Conservation (phyloP, 495 filamentous ascomycete genomes). For the Neurospora sp. region DNA sequence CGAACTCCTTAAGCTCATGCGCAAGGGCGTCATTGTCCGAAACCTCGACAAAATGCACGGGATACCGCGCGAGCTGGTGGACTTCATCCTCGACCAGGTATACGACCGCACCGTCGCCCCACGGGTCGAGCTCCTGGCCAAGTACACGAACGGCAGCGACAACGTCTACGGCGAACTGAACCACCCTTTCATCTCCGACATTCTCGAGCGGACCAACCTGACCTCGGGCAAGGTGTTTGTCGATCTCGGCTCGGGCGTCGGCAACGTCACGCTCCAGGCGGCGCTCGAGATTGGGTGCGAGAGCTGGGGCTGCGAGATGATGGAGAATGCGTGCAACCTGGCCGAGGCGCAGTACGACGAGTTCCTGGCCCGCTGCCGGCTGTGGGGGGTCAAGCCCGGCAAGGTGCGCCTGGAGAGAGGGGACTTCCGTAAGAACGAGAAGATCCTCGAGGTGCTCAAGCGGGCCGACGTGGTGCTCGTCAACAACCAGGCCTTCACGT, state of each 20-base stretch:
- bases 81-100: slow-evolving; percentile 75
- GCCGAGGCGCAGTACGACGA: slow-evolving; percentile 80
- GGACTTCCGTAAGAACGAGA: slow-evolving; percentile 69
- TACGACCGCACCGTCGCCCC: slow-evolving; percentile 91
- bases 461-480: slow-evolving; percentile 87
- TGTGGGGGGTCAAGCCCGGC: slow-evolving; percentile 81
- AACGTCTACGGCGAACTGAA: slow-evolving; percentile 92
- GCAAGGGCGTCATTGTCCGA: slow-evolving; percentile 55
- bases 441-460: slow-evolving; percentile 60
- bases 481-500: slow-evolving; percentile 93
- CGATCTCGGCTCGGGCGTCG: slow-evolving; percentile 89
- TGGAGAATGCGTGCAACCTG: slow-evolving; percentile 75
- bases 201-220: slow-evolving; percentile 68
- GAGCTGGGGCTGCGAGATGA: slow-evolving; percentile 94
- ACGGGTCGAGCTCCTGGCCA: slow-evolving; percentile 65
- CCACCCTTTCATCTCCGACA: slow-evolving; percentile 67
- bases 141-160: slow-evolving; percentile 78
- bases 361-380: slow-evolving; percentile 69
- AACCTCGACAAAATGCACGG: slow-evolving; percentile 55
- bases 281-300: slow-evolving; percentile 89
- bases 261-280: slow-evolving; percentile 90
- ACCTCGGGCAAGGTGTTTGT: slow-evolving; percentile 78
- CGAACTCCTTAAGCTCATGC: slow-evolving; percentile 45
- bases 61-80: slow-evolving; percentile 58
- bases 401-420: slow-evolving; percentile 70